Evolutionary conservation across 768 basidiomycete species (phyloP), one percentile per base, ranked within the genome.

Genomic region (Gyrodon lividus): DNA sequence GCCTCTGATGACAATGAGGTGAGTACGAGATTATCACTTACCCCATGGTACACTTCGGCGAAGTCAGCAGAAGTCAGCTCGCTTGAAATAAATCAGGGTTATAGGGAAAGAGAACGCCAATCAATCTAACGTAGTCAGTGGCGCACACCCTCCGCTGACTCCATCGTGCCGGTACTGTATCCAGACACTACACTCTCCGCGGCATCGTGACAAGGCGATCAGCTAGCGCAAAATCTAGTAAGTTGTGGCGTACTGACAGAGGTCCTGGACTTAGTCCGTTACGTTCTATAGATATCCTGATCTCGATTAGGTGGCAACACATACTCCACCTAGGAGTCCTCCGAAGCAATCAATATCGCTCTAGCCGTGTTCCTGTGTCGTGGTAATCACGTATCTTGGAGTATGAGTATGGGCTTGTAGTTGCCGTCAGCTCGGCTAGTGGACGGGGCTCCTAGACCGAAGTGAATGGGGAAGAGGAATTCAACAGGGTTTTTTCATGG

Each of bases 101-200:
- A 51, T 34, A 16, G 13, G 38, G 22, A 51, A 58, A 50, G 56
- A 43, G 49, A 43, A 54, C n/a, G 52, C 53, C 58, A 61, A 57
- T 63, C 52, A n/a, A n/a, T n/a, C n/a, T n/a, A n/a, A n/a, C n/a
- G n/a, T 48, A 55, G 50, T 23, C 33, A 39, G 38, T 28, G 42
- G 40, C 10, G n/a, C 16, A 17, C 22, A 31, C 39, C 17, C 50
- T 37, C 43, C 41, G 33, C 58, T 56, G 50, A 60, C 63, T 68
- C 61, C 68, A 65, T 24, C 47, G 48, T 56, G 44, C 50, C 41
- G 66, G 68, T 63, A 50, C 56, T 55, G 43, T 43, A 14, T 40
- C 46, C 48, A 56, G 58, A 56, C 39, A 61, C 52, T 43, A 33
- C 13, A 38, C 46, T 26, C 34, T 52, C 60, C 60, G 60, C 62